Evolutionary conservation across 352 stramenopile genomes (phyloP).

Genomic region (Pythium phragmiticola): DNA sequence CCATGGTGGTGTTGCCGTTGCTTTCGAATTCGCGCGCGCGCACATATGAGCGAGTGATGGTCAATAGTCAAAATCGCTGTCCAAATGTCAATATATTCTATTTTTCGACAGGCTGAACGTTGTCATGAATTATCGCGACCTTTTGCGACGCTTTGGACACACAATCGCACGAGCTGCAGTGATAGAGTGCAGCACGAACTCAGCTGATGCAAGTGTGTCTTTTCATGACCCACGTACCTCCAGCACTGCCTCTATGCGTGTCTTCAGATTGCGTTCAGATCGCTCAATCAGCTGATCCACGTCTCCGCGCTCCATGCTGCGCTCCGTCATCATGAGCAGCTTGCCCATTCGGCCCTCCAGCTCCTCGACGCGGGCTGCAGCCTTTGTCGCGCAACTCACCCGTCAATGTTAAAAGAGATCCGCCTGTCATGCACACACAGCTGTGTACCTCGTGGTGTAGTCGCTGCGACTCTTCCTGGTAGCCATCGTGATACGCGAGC

Average conservation of each 20-base stretch:
- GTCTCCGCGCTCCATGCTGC: conserved; percentile 33
- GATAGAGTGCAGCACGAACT: neutral
- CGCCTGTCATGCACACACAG: neutral
- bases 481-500: conserved; percentile 22
- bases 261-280: conserved; percentile 46
- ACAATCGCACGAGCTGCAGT: conserved; percentile 27
- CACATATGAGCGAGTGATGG: conserved; percentile 20
- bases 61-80: conserved; percentile 15
- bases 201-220: too few relatives aligned
- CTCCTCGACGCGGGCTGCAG: conserved; percentile 23
- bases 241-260: conserved; percentile 48
- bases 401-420: neutral
- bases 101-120: conserved; percentile 16
- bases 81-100: neutral
- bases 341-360: conserved; percentile 42
- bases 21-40: conserved; percentile 21
- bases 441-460: conserved; percentile 32
- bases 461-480: conserved; percentile 29
- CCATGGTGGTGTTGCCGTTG: conserved; percentile 16
- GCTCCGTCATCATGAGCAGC: conserved; percentile 38
- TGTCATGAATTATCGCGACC: conserved; percentile 1
- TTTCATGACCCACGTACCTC: conserved; percentile 31
- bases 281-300: conserved; percentile 40
- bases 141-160: conserved; percentile 13
- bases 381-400: conserved; percentile 22